A percentile compares a stretch with the other conserved stretches of the same genome.
Conservation (phyloP, 2,329 filamentous ascomycete species). For the Nectriaceae sp. region DNA sequence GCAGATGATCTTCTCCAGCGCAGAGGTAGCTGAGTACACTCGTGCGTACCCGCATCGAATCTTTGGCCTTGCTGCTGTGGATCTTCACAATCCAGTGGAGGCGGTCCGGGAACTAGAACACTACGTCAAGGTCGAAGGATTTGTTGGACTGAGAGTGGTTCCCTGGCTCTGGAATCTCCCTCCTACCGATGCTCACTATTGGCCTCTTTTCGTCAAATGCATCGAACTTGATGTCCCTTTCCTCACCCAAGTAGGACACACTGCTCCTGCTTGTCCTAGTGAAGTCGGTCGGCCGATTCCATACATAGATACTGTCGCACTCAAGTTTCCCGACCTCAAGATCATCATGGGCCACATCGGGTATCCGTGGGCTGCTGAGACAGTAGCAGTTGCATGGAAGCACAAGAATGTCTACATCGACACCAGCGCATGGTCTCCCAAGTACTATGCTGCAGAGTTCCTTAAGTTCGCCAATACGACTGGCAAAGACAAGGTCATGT, state of each 20-base stretch:
- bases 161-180: slow-evolving; percentile 14
- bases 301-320: slow-evolving; percentile 12
- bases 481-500: slow-evolving; percentile 13
- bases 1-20: slow-evolving; percentile 11
- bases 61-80: slow-evolving; percentile 9
- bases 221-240: slow-evolving; percentile 14
- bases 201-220: slow-evolving; percentile 15
- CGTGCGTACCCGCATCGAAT: slow-evolving; percentile 14
- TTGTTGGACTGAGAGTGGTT: slow-evolving; percentile 12
- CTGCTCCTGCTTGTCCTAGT: slow-evolving; percentile 11
- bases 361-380: slow-evolving; percentile 13
- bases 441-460: slow-evolving; percentile 11
- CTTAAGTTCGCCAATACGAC: slow-evolving; percentile 14
- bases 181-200: slow-evolving; percentile 12
- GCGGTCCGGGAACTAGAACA: slow-evolving; percentile 12
- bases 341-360: slow-evolving; percentile 15
- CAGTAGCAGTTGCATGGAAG: slow-evolving; percentile 13
- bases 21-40: slow-evolving; percentile 10
- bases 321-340: slow-evolving; percentile 13
- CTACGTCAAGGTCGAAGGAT: slow-evolving; percentile 13
- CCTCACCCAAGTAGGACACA: slow-evolving; percentile 14
- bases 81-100: slow-evolving; percentile 11
- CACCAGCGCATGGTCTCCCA: slow-evolving; percentile 11
- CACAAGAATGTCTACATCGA: slow-evolving; percentile 15
- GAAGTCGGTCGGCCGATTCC: slow-evolving; percentile 16